phyloP scores from a whole-genome alignment of 352 stramenopile species.

The Aphanomyces cochlioides region DNA sequence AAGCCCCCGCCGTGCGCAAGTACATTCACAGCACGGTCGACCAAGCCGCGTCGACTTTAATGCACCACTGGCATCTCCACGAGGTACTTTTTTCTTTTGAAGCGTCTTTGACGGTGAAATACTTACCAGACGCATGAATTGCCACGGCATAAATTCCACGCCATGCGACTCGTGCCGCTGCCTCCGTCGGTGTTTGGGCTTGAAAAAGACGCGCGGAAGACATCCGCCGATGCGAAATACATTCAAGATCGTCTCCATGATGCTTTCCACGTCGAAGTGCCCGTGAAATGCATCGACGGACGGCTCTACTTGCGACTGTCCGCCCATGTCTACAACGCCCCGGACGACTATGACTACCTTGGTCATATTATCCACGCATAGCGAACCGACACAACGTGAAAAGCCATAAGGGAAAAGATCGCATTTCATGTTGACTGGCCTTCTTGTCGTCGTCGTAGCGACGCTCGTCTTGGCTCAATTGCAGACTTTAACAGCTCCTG shows the following conservation, averaged over 20 bases:
- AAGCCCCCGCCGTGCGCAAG: slow-evolving; percentile 44
- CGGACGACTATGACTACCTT: slow-evolving; percentile 78
- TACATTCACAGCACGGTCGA: slow-evolving; percentile 52
- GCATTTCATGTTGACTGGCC: background rate
- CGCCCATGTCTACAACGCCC: slow-evolving; percentile 89
- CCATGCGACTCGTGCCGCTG: slow-evolving; percentile 74
- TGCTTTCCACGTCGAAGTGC: slow-evolving; percentile 82
- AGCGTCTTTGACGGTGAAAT: no score
- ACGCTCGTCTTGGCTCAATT: no score
- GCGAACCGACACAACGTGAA: background rate
- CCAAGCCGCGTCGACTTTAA: background rate
- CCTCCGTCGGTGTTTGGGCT: slow-evolving; percentile 56
- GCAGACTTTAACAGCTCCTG: no score
- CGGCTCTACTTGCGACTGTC: slow-evolving; percentile 88
- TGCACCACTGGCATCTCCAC: background rate
- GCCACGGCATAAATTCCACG: slow-evolving; percentile 55
- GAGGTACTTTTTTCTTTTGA: background rate
- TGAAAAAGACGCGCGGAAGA: slow-evolving; percentile 38
- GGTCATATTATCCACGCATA: slow-evolving; percentile 29
- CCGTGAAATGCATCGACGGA: slow-evolving; percentile 88
- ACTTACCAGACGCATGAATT: slow-evolving; percentile 22
- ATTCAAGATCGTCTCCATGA: slow-evolving; percentile 88
- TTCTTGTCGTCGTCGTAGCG: background rate
- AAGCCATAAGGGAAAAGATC: background rate
- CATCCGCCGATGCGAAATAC: slow-evolving; percentile 83